phyloP scores from a whole-genome alignment of 2,329 filamentous ascomycete genomes.

The Hymenoscyphus linearis region DNA sequence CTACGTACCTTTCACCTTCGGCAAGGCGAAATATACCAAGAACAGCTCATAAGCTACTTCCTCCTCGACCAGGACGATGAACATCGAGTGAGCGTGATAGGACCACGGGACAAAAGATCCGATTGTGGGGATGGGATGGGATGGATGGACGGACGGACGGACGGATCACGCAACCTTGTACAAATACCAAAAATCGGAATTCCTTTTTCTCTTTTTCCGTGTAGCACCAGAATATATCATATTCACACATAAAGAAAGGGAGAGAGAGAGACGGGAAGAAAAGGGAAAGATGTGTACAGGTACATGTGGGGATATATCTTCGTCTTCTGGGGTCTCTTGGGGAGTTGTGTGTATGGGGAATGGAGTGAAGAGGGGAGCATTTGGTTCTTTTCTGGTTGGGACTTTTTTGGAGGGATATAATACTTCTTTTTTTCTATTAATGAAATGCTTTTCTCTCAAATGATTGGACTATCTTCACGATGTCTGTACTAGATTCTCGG shows the following conservation, averaged over 20 bases:
- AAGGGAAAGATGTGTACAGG: neutral
- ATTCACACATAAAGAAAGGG: neutral
- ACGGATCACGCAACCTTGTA: neutral
- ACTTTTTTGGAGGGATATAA: neutral
- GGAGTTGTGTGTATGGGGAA: neutral
- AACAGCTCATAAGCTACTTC: constrained; percentile 40
- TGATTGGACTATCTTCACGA: no score
- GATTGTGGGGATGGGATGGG: neutral
- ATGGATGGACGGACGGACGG: neutral
- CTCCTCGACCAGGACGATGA: neutral
- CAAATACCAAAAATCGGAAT: neutral
- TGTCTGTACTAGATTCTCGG: no score
- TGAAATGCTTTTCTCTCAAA: neutral
- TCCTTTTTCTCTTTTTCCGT: neutral
- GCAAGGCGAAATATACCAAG: constrained; percentile 77
- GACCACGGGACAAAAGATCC: neutral
- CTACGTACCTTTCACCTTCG: constrained; percentile 89
- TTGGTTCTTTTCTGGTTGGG: neutral
- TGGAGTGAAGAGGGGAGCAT: neutral
- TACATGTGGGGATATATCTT: neutral
- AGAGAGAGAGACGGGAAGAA: neutral
- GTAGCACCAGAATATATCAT: neutral
- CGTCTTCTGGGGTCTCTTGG: neutral
- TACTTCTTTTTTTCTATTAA: no score
- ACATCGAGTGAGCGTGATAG: neutral